A percentile compares a stretch with the other conserved stretches of the same genome.
Conservation (phyloP, 768 basidiomycete genomes). For the Tephrocybe rancida region DNA sequence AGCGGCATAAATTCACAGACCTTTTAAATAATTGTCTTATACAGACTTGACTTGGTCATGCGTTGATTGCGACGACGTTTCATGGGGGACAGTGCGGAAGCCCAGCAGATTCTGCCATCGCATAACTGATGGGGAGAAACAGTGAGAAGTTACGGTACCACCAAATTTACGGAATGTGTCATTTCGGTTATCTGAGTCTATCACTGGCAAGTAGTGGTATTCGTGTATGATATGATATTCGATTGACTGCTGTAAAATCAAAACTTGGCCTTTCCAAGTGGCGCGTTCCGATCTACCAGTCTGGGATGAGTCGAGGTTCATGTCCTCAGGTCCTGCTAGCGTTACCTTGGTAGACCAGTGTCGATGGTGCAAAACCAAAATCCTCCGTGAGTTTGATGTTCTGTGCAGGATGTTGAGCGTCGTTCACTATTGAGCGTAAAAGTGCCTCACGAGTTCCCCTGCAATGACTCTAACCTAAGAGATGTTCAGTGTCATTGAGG, state of each 20-base stretch:
- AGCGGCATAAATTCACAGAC: no score
- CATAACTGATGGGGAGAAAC: no score
- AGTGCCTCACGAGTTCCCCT: conserved; percentile 68
- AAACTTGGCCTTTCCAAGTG: conserved; percentile 67
- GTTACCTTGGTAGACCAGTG: conserved; percentile 72
- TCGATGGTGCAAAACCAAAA: conserved; percentile 88
- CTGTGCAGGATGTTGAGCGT: conserved; percentile 33
- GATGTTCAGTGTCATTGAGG: background rate
- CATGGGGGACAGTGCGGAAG: no score
- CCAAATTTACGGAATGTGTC: no score
- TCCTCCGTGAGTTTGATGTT: conserved; percentile 69
- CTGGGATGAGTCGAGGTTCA: conserved; percentile 5
- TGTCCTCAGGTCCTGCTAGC: conserved; percentile 7
- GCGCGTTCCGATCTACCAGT: conserved; percentile 48
- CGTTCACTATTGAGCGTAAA: conserved; percentile 3
- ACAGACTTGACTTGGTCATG: no score
- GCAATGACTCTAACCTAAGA: conserved; percentile 78
- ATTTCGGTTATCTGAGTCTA: no score
- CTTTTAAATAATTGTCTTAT: no score
- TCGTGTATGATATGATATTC: no score
- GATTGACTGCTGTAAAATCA: conserved; percentile 24
- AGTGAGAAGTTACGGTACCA: no score
- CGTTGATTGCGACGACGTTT: no score
- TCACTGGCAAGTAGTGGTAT: no score
- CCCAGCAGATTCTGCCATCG: no score